phyloP scores from a whole-genome alignment of 2,329 filamentous ascomycete species.

The Beauveria sp. region DNA sequence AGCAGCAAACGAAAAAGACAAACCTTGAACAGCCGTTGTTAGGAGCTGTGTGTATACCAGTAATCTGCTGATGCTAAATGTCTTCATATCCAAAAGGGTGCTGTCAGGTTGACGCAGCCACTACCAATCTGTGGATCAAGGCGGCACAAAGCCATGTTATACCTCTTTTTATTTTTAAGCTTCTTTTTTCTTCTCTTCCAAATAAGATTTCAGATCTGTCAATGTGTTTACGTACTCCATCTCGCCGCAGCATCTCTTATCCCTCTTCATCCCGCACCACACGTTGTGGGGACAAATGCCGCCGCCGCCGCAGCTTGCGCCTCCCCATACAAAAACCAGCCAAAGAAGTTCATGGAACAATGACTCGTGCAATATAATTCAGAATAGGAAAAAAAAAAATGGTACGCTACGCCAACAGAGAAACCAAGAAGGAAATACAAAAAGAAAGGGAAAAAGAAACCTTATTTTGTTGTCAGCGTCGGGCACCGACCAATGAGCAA shows the following conservation, averaged over 20 bases:
- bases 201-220: too few species aligned
- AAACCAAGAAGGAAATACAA: not conserved
- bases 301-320: not conserved
- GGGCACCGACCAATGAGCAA: not conserved
- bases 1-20: not conserved
- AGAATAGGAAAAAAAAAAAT: too few species aligned
- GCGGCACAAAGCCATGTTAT: not conserved
- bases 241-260: not conserved
- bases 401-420: not conserved
- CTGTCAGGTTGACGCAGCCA: not conserved
- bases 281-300: not conserved
- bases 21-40: not conserved
- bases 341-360: not conserved
- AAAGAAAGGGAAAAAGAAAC: not conserved
- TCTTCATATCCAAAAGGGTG: not conserved
- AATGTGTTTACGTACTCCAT: not conserved
- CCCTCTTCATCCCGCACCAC: not conserved
- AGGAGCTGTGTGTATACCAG: conserved; percentile 7
- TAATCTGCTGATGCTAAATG: not conserved
- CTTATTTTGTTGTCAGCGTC: not conserved
- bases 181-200: not conserved
- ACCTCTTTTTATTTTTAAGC: not conserved
- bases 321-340: not conserved
- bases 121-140: not conserved
- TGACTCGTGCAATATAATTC: too few species aligned